Conservation (phyloP, 257 asterid species). For the Ligustrum vulgare region DNA sequence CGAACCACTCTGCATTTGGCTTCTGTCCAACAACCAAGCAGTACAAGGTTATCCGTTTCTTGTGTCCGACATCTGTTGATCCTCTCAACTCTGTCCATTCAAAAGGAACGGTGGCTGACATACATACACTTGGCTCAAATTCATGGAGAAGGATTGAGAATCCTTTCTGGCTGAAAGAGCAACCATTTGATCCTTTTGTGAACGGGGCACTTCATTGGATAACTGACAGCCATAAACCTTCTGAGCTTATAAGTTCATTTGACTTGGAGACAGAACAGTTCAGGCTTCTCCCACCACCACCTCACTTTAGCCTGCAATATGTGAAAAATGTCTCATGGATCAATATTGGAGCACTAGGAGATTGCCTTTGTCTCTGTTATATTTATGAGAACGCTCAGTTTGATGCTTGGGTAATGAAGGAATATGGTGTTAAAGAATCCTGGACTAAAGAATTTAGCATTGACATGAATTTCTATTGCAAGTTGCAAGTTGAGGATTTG, state of each 20-base stretch:
- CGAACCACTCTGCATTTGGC: constrained; percentile 42
- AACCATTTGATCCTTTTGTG: constrained; percentile 47
- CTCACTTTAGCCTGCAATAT: constrained; percentile 37
- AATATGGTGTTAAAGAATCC: constrained; percentile 46
- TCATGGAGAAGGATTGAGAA: constrained; percentile 45
- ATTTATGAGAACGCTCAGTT: constrained; percentile 36
- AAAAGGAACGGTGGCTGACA: constrained; percentile 28
- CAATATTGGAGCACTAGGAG: constrained; percentile 43
- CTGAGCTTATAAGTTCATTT: constrained; percentile 44
- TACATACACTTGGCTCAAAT: constrained; percentile 48
- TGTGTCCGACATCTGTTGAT: constrained; percentile 22
- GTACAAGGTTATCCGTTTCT: constrained; percentile 52
- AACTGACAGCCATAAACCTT: constrained; percentile 33
- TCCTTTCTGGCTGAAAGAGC: constrained; percentile 33
- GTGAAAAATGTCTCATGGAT: constrained; percentile 40
- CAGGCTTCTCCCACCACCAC: constrained; percentile 38
- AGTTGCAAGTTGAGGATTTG: constrained; percentile 40
- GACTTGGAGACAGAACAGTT: constrained; percentile 47
- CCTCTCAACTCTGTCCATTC: constrained; percentile 4
- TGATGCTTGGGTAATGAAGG: constrained; percentile 59
- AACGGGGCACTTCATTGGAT: constrained; percentile 50
- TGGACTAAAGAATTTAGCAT: constrained; percentile 52
- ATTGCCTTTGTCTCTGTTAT: constrained; percentile 50
- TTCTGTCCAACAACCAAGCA: constrained; percentile 39
- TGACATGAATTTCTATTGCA: constrained; percentile 45